These are phyloP conservation scores for Exophiala oligosperma DNA, from an alignment of 2,329 filamentous ascomycete genomes.

Conservation along the genomic window DNA sequence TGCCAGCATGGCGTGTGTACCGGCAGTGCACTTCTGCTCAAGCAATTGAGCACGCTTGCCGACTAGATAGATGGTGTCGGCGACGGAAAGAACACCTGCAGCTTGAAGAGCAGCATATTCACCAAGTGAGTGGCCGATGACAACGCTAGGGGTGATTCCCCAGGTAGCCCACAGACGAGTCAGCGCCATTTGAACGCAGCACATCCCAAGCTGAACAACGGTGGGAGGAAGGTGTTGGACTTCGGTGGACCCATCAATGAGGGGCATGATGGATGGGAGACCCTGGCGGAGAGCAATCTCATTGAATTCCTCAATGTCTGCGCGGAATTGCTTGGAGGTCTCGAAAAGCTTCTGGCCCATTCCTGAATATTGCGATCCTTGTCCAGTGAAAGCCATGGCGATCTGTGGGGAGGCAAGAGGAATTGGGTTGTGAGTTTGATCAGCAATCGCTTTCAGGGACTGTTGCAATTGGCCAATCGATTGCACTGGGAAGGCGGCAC, in stretches of 20 bases:
- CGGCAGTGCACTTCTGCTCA: constrained; percentile 40
- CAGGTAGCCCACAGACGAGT: constrained; percentile 38
- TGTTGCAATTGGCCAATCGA: constrained; percentile 34
- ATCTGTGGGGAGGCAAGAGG: constrained; percentile 33
- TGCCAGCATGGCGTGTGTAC: constrained; percentile 48
- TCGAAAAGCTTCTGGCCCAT: constrained; percentile 40
- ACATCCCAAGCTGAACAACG: constrained; percentile 39
- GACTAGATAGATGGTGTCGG: constrained; percentile 42
- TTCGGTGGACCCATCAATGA: constrained; percentile 36
- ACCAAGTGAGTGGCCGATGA: constrained; percentile 45
- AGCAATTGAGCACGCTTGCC: constrained; percentile 44
- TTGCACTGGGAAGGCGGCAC: constrained; percentile 35
- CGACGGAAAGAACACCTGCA: constrained; percentile 39
- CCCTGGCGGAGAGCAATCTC: constrained; percentile 36
- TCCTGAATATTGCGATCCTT: constrained; percentile 40
- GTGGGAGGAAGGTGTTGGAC: constrained; percentile 35
- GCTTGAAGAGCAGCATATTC: constrained; percentile 44
- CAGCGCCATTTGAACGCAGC: constrained; percentile 43
- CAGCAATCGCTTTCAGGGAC: constrained; percentile 30
- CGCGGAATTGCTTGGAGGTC: constrained; percentile 34
- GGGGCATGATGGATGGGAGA: constrained; percentile 38
- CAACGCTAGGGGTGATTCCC: constrained; percentile 39
- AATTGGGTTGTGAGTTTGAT: constrained; percentile 32
- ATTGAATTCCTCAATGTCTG: constrained; percentile 35
- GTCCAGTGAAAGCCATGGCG: constrained; percentile 41